These are phyloP conservation scores for Puya raimondii DNA, from an alignment of 176 grass and related monocot genomes.

Conservation along the genomic window DNA sequence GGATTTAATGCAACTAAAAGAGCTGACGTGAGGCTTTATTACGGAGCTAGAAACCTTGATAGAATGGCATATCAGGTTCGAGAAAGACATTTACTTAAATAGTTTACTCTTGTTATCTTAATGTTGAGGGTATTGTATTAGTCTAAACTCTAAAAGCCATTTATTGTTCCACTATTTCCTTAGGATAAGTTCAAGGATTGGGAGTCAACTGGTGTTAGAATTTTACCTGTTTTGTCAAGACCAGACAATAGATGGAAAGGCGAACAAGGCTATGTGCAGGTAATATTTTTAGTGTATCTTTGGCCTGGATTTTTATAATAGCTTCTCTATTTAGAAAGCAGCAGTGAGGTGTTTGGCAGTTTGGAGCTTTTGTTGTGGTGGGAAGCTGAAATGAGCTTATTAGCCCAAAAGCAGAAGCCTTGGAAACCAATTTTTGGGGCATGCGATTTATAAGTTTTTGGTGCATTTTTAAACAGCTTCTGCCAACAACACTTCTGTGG, in stretches of 20 bases:
- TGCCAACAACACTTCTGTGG: too few species aligned
- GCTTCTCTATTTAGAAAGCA: too few species aligned
- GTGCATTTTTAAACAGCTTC: too few species aligned
- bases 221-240: constrained; percentile 40
- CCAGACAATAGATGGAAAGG: constrained; percentile 38
- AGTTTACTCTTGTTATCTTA: not conserved
- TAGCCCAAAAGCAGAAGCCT: too few species aligned
- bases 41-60: constrained; percentile 65
- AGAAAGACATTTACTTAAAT: not conserved
- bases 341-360: too few species aligned
- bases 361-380: too few species aligned
- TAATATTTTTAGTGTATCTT: constrained; percentile 4
- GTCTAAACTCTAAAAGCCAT: not conserved
- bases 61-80: constrained; percentile 62
- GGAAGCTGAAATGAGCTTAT: too few species aligned
- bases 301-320: not conserved
- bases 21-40: constrained; percentile 86
- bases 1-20: constrained; percentile 60
- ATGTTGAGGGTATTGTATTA: not conserved
- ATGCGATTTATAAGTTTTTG: too few species aligned
- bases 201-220: constrained; percentile 37
- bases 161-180: constrained; percentile 7
- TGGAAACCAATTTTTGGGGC: too few species aligned
- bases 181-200: constrained; percentile 51
- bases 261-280: constrained; percentile 45